Percentiles rank a stretch among this genome's conserved stretches.
phyloP scores from a whole-genome alignment of 2,329 filamentous ascomycete genomes.

The Cordyceps farinosa region DNA sequence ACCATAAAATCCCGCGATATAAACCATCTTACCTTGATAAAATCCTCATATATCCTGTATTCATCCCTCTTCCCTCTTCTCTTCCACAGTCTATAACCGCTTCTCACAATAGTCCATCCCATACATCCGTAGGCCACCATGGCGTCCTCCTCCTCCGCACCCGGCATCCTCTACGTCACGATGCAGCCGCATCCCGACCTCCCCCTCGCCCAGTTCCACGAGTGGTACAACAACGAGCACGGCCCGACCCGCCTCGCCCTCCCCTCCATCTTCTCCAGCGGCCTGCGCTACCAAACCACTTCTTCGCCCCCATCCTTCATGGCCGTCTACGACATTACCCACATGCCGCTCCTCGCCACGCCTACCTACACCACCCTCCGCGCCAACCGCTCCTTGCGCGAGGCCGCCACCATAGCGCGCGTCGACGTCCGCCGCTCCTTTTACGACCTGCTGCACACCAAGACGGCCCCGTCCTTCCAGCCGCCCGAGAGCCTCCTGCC shows the following conservation, averaged over 20 bases:
- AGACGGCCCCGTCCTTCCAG: slow-evolving; percentile 53
- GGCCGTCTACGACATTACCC: slow-evolving; percentile 76
- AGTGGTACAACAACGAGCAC: slow-evolving; percentile 95
- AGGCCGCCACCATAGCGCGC: slow-evolving; percentile 52
- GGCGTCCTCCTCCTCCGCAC: slow-evolving; percentile 23
- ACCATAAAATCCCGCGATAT: background rate
- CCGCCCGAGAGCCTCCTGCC: slow-evolving; percentile 58
- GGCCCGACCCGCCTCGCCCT: slow-evolving; percentile 76
- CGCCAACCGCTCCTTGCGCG: slow-evolving; percentile 51
- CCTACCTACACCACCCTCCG: slow-evolving; percentile 67
- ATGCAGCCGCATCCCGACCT: slow-evolving; percentile 73
- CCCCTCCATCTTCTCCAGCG: slow-evolving; percentile 69
- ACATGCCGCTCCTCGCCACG: slow-evolving; percentile 66
- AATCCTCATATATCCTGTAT: background rate
- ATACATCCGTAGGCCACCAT: background rate
- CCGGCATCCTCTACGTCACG: slow-evolving; percentile 77
- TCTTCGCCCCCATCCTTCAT: slow-evolving; percentile 68
- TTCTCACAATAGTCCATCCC: no score
- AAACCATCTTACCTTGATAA: background rate
- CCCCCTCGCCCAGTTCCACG: slow-evolving; percentile 69
- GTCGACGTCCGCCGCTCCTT: slow-evolving; percentile 66
- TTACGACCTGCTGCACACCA: slow-evolving; percentile 61
- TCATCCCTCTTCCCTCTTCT: background rate
- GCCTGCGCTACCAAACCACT: slow-evolving; percentile 69
- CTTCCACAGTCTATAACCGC: background rate